phyloP scores from a whole-genome alignment of 768 basidiomycete species.

The Boletus patriciae region DNA sequence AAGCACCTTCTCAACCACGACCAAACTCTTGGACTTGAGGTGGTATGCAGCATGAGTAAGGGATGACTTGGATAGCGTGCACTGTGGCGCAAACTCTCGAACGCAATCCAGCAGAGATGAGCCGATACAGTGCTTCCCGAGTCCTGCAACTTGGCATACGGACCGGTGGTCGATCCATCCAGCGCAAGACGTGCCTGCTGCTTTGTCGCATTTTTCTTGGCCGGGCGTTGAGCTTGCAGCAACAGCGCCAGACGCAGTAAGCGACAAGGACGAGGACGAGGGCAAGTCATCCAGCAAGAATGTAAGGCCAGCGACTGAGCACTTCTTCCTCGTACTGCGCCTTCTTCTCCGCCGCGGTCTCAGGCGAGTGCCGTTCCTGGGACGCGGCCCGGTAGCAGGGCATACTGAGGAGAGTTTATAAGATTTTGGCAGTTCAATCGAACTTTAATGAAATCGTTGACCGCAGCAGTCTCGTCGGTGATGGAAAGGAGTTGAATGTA shows the following conservation, averaged over 20 bases:
- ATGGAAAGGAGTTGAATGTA: slow-evolving; percentile 70
- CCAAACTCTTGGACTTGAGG: slow-evolving; percentile 59
- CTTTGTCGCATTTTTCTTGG: slow-evolving; percentile 22
- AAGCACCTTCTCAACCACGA: slow-evolving; percentile 55
- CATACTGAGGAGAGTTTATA: slow-evolving; percentile 51
- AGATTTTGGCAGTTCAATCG: slow-evolving; percentile 63
- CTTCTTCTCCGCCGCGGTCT: slow-evolving; percentile 65
- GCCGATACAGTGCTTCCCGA: slow-evolving; percentile 31
- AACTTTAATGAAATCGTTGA: slow-evolving; percentile 62
- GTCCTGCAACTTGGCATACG: slow-evolving; percentile 27
- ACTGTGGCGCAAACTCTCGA: slow-evolving; percentile 44
- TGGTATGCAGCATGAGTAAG: slow-evolving; percentile 51
- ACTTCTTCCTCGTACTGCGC: slow-evolving; percentile 60
- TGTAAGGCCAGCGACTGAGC: slow-evolving; percentile 73
- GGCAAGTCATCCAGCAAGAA: slow-evolving; percentile 58
- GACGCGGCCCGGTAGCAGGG: slow-evolving; percentile 60
- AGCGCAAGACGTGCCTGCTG: slow-evolving; percentile 13
- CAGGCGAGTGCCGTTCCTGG: slow-evolving; percentile 61
- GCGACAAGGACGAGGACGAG: slow-evolving; percentile 47
- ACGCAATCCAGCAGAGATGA: slow-evolving; percentile 39
- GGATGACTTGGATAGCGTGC: slow-evolving; percentile 44
- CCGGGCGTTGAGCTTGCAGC: slow-evolving; percentile 44
- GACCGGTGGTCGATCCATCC: slow-evolving; percentile 2
- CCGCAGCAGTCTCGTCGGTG: slow-evolving; percentile 52
- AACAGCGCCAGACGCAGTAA: slow-evolving; percentile 60